Percentiles rank a stretch among this genome's conserved stretches.
These are phyloP conservation scores for Neopestalotiopsis clavispora DNA, from an alignment of 2,329 filamentous ascomycete genomes.

Conservation along the genomic window DNA sequence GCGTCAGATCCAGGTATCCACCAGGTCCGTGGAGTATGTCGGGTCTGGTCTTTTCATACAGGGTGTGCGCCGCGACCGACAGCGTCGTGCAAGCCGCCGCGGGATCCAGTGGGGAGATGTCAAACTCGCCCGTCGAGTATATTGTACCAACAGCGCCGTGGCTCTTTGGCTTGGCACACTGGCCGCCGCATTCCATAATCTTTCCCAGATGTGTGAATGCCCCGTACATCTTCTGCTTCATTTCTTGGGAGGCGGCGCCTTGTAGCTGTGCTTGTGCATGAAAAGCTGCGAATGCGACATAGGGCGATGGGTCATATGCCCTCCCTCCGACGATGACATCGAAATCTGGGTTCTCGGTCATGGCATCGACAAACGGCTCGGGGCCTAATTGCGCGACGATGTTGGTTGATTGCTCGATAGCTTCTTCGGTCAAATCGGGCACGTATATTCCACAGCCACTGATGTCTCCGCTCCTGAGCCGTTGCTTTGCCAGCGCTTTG, in stretches of 20 bases:
- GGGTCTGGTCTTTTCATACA: slow-evolving; percentile 60
- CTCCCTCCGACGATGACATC: slow-evolving; percentile 54
- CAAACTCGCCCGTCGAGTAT: slow-evolving; percentile 47
- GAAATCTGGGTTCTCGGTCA: slow-evolving; percentile 33
- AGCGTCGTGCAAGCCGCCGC: slow-evolving; percentile 48
- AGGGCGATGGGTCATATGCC: slow-evolving; percentile 46
- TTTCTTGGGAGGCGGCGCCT: slow-evolving; percentile 18
- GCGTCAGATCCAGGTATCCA: slow-evolving; percentile 47
- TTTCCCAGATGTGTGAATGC: slow-evolving; percentile 58
- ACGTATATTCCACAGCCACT: slow-evolving; percentile 46
- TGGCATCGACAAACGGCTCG: slow-evolving; percentile 44
- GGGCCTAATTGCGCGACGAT: slow-evolving; percentile 50
- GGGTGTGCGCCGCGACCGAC: slow-evolving; percentile 56
- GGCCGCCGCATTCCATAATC: slow-evolving; percentile 57
- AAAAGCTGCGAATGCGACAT: slow-evolving; percentile 42
- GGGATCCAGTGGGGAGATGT: slow-evolving; percentile 47
- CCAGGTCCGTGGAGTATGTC: slow-evolving; percentile 56
- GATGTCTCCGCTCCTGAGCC: slow-evolving; percentile 35
- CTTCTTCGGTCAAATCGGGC: slow-evolving; percentile 40
- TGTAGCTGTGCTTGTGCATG: slow-evolving; percentile 22
- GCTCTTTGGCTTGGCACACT: slow-evolving; percentile 53
- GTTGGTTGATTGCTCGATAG: slow-evolving; percentile 41
- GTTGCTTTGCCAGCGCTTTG: slow-evolving; percentile 36
- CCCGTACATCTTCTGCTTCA: slow-evolving; percentile 31
- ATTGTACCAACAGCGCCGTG: slow-evolving; percentile 46